These are phyloP conservation scores for Suzukiozyma palmioleophila DNA, from an alignment of 1,139 yeast species.

Conservation along the genomic window DNA sequence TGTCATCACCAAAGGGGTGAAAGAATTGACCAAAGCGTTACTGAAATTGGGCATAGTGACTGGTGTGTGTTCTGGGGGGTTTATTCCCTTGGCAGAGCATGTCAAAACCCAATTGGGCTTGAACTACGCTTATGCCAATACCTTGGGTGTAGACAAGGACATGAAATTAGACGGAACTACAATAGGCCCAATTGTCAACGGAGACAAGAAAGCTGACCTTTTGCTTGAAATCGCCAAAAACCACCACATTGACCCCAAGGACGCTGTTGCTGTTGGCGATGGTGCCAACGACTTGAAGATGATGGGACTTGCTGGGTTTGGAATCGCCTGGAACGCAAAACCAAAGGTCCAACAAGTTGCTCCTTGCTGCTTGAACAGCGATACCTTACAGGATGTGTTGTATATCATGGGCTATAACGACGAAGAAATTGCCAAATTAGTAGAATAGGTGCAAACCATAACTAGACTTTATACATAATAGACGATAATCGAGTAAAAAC, in stretches of 20 bases:
- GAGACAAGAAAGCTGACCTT: constrained; percentile 73
- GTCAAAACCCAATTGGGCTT: constrained; percentile 65
- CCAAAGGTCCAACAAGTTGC: constrained; percentile 83
- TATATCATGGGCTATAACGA: constrained; percentile 78
- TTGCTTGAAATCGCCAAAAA: constrained; percentile 61
- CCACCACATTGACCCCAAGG: constrained; percentile 52
- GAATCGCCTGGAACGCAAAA: constrained; percentile 97
- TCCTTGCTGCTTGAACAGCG: constrained; percentile 74
- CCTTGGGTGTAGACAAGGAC: constrained; percentile 48
- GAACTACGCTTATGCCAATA: constrained; percentile 88
- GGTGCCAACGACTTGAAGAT: constrained; percentile 94
- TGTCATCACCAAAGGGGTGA: constrained; percentile 77
- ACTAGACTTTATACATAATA: constrained; percentile 1
- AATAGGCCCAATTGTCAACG: constrained; percentile 80
- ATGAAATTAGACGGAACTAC: constrained; percentile 53
- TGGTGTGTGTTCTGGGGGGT: constrained; percentile 95
- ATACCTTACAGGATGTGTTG: constrained; percentile 64
- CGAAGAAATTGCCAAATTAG: constrained; percentile 41
- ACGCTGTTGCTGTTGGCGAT: constrained; percentile 88
- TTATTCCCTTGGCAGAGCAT: constrained; percentile 78
- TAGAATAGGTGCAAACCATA: constrained; percentile 8
- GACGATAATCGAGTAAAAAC: no score
- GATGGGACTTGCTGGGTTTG: constrained; percentile 92
- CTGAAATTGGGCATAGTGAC: constrained; percentile 58
- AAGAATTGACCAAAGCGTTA: constrained; percentile 60